Percentiles rank a stretch among this genome's conserved stretches.
Evolutionary conservation across 345 rosid species (phyloP).

Genomic region (Theobroma cacao): DNA sequence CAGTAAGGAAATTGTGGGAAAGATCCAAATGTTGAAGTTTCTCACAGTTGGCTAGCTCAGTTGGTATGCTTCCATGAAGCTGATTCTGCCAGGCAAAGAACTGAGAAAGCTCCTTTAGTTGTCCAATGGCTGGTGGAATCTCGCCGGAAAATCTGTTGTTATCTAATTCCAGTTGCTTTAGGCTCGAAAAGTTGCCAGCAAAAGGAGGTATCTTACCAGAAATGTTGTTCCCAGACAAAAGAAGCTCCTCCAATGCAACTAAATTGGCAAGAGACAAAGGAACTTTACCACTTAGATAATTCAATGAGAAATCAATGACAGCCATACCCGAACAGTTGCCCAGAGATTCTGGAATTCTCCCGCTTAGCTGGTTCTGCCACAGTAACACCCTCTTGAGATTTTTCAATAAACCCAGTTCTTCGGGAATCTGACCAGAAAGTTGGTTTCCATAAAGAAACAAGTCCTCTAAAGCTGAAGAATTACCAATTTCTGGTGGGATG

Average conservation of each 20-base stretch:
- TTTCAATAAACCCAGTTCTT: slow-evolving; percentile 40
- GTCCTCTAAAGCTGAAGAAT: slow-evolving; percentile 52
- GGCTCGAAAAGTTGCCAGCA: slow-evolving; percentile 39
- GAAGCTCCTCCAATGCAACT: slow-evolving; percentile 53
- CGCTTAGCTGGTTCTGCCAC: slow-evolving; percentile 62
- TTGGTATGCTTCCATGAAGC: slow-evolving; percentile 57
- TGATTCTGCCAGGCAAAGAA: slow-evolving; percentile 74
- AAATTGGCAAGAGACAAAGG: slow-evolving; percentile 45
- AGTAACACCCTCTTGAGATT: slow-evolving; percentile 51
- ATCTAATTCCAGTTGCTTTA: slow-evolving; percentile 66
- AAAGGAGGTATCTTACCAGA: slow-evolving; percentile 50
- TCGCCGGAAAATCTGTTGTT: slow-evolving; percentile 50
- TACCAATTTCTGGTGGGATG: slow-evolving; percentile 54
- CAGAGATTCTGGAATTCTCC: slow-evolving; percentile 45
- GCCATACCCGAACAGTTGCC: slow-evolving; percentile 45
- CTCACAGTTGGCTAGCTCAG: slow-evolving; percentile 47
- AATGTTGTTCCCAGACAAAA: slow-evolving; percentile 49
- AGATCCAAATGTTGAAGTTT: slow-evolving; percentile 65
- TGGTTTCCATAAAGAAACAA: slow-evolving; percentile 60
- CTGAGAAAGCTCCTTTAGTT: slow-evolving; percentile 49
- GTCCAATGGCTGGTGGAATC: slow-evolving; percentile 55
- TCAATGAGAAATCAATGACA: slow-evolving; percentile 61
- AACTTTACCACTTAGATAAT: slow-evolving; percentile 43
- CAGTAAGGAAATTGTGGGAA: slow-evolving; percentile 57
- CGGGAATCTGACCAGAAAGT: slow-evolving; percentile 53